Evolutionary conservation across 2,329 filamentous ascomycete genomes (phyloP).

Genomic region (Lachnellula cervina): DNA sequence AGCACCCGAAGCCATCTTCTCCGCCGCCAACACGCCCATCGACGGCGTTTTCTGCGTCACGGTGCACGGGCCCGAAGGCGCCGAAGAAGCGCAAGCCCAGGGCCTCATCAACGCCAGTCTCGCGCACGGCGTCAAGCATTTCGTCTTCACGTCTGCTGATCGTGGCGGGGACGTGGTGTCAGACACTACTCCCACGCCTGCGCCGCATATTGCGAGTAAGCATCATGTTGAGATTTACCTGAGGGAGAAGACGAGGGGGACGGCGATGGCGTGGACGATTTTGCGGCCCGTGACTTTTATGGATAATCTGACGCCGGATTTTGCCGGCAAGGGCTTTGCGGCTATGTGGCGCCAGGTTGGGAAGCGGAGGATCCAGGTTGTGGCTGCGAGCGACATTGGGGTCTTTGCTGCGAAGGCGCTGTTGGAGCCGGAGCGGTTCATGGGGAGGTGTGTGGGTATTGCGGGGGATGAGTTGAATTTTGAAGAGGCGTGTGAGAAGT

Average conservation of each 20-base stretch:
- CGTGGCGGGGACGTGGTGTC: constrained; percentile 50
- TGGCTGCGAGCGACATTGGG: constrained; percentile 43
- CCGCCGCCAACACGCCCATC: constrained; percentile 38
- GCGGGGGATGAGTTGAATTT: constrained; percentile 42
- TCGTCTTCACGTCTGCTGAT: constrained; percentile 61
- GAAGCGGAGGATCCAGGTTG: constrained; percentile 36
- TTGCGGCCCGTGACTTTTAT: constrained; percentile 53
- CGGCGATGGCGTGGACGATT: constrained; percentile 49
- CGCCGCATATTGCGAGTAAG: constrained; percentile 60
- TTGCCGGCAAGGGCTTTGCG: constrained; percentile 22
- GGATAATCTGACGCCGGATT: constrained; percentile 38
- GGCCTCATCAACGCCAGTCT: constrained; percentile 52
- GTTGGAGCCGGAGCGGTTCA: constrained; percentile 34
- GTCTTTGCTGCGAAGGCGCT: constrained; percentile 42
- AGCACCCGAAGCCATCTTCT: constrained; percentile 43
- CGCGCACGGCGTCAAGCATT: constrained; percentile 50
- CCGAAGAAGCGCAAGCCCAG: constrained; percentile 52
- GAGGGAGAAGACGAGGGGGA: constrained; percentile 32
- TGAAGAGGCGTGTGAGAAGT: constrained; percentile 28
- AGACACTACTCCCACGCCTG: constrained; percentile 46
- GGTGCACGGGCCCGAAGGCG: constrained; percentile 23
- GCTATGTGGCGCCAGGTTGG: constrained; percentile 24
- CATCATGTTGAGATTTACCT: constrained; percentile 58
- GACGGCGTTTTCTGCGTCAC: constrained; percentile 52
- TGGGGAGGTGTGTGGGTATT: constrained; percentile 36